phyloP scores from a whole-genome alignment of 345 rosid genomes.

The Camelina neglecta region DNA sequence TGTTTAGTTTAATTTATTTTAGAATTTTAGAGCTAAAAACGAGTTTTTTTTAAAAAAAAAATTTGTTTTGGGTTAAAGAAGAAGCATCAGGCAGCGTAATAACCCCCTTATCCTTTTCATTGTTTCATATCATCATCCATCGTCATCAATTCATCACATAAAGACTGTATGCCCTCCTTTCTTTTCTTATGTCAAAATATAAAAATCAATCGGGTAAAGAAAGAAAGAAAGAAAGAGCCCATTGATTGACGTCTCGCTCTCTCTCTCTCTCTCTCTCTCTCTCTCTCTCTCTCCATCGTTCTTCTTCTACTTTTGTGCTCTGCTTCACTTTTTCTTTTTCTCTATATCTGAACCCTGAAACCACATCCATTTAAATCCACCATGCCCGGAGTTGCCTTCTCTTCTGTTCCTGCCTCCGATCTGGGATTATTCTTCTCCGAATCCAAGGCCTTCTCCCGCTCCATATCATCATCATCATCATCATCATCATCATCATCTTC shows the following conservation, averaged over 20 bases:
- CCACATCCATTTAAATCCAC: background rate
- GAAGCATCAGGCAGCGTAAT: background rate
- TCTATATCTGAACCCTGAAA: background rate
- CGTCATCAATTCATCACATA: background rate
- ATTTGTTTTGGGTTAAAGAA: background rate
- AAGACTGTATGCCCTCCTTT: too few species aligned
- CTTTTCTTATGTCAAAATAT: background rate
- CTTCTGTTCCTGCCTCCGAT: slow-evolving; percentile 41
- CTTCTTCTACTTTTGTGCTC: slow-evolving; percentile 32
- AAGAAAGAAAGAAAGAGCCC: background rate
- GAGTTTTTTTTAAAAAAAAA: background rate
- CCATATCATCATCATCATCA: slow-evolving; percentile 17
- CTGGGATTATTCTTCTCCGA: slow-evolving; percentile 31
- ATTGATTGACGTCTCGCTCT: slow-evolving; percentile 2
- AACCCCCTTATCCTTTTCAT: slow-evolving; percentile 30
- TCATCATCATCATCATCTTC: slow-evolving; percentile 23
- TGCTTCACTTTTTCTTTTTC: slow-evolving; percentile 29
- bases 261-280: slow-evolving; percentile 30
- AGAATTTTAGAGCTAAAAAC: background rate
- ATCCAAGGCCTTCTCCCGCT: slow-evolving; percentile 31
- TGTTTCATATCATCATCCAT: background rate
- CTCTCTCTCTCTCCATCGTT: slow-evolving; percentile 21
- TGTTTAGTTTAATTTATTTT: background rate
- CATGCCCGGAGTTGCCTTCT: slow-evolving; percentile 55
- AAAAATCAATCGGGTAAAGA: background rate